These are phyloP conservation scores for Perkinsus chesapeaki DNA, from an alignment of 169 alveolate species.

Conservation along the genomic window DNA sequence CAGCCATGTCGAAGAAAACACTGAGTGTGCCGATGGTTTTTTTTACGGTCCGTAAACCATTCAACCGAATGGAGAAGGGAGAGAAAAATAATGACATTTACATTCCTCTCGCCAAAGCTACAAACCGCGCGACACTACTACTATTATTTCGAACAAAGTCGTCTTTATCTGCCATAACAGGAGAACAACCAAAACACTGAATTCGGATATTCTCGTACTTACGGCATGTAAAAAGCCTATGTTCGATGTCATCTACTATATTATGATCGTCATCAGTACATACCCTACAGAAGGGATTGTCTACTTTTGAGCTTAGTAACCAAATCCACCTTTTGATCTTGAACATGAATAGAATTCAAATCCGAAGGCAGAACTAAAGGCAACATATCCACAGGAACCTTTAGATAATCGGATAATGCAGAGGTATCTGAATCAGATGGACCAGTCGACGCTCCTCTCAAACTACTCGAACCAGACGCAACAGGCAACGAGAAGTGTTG, in stretches of 20 bases:
- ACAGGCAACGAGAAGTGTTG: not conserved
- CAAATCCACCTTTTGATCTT: not conserved
- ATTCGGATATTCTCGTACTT: not conserved
- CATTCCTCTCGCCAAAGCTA: not conserved
- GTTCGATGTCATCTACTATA: not conserved
- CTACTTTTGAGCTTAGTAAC: not conserved
- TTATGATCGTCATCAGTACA: no score
- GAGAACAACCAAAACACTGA: not conserved
- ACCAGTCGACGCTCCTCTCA: not conserved
- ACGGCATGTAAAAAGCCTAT: not conserved
- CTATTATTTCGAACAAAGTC: not conserved
- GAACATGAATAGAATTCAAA: not conserved
- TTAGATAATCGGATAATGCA: not conserved
- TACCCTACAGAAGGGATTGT: no score
- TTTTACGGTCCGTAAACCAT: not conserved
- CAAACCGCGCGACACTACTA: not conserved
- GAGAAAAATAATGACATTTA: not conserved
- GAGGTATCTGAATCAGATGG: not conserved
- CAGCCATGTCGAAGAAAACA: not conserved
- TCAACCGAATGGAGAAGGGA: not conserved
- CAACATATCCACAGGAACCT: not conserved
- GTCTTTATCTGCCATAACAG: not conserved
- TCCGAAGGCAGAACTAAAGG: not conserved
- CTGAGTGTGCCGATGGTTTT: not conserved
- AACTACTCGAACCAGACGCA: not conserved